Evolutionary conservation across 2,329 filamentous ascomycete species (phyloP).

Genomic region (Sporothrix sp.): DNA sequence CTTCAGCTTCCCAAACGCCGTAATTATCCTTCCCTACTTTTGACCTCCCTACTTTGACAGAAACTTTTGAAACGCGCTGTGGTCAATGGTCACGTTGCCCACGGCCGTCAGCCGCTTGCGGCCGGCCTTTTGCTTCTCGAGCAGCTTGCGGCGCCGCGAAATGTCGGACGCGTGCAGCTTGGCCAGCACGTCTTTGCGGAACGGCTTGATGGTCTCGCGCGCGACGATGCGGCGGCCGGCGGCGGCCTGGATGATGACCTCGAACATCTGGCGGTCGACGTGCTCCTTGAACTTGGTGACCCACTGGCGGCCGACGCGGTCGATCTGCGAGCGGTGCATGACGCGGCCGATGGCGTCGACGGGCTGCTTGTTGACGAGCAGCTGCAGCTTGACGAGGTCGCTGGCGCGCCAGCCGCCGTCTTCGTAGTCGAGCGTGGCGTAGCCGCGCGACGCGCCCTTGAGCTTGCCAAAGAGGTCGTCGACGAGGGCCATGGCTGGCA

Average conservation of each 20-base stretch:
- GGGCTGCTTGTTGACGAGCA: conserved; percentile 85
- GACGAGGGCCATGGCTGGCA: conserved; percentile 82
- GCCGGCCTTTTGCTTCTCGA: conserved; percentile 96
- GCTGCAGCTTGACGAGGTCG: conserved; percentile 76
- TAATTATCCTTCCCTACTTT: not conserved
- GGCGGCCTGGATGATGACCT: conserved; percentile 81
- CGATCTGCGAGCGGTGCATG: conserved; percentile 71
- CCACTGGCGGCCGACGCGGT: conserved; percentile 75
- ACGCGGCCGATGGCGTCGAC: conserved; percentile 93
- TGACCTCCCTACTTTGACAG: conserved; percentile 50
- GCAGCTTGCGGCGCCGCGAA: conserved; percentile 67
- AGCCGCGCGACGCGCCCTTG: conserved; percentile 78
- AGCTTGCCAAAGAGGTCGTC: conserved; percentile 97
- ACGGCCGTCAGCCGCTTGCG: conserved; percentile 76
- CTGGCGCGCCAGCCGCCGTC: conserved; percentile 79
- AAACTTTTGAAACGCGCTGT: conserved; percentile 91
- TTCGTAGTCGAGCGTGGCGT: conserved; percentile 93
- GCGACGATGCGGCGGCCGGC: conserved; percentile 77
- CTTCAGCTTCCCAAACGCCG: not conserved
- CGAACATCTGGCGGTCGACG: conserved; percentile 88
- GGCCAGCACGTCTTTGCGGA: conserved; percentile 85
- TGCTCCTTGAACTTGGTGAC: conserved; percentile 95
- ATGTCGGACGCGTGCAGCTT: conserved; percentile 92
- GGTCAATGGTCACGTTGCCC: conserved; percentile 92
- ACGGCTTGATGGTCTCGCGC: conserved; percentile 90